Evolutionary conservation across 1,139 yeast species (phyloP).

Genomic region (Blastobotrys capitulatus): DNA sequence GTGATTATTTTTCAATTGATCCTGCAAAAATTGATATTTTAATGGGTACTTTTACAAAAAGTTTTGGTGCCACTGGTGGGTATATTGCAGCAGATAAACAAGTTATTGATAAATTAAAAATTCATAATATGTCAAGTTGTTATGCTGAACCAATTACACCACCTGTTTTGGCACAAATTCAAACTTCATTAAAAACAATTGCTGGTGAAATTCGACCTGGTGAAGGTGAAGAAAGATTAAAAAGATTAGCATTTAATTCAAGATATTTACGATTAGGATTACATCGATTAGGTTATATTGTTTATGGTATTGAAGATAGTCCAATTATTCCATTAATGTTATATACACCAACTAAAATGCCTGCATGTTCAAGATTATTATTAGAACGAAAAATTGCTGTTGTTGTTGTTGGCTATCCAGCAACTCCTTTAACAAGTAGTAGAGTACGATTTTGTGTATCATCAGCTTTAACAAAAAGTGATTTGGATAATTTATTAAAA

Average conservation of each 20-base stretch:
- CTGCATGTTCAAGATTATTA: conserved; percentile 81
- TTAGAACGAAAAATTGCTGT: conserved; percentile 80
- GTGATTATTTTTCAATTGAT: conserved; percentile 82
- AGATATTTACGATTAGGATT: conserved; percentile 87
- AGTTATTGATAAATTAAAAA: conserved; percentile 67
- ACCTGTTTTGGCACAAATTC: conserved; percentile 84
- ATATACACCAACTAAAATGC: conserved; percentile 91
- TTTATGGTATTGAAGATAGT: conserved; percentile 92
- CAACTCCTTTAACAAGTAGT: conserved; percentile 86
- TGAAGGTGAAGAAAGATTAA: conserved; percentile 86
- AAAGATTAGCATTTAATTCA: conserved; percentile 92
- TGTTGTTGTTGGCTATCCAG: conserved; percentile 96
- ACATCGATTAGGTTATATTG: conserved; percentile 87
- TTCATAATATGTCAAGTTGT: conserved; percentile 65
- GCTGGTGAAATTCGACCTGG: conserved; percentile 83
- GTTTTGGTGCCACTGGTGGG: conserved; percentile 99
- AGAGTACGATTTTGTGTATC: conserved; percentile 92
- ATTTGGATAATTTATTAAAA: conserved; percentile 72
- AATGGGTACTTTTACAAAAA: conserved; percentile 97
- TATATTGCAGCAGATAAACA: conserved; percentile 72
- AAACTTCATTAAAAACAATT: conserved; percentile 71
- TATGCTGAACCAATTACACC: conserved; percentile 88
- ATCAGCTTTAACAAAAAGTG: conserved; percentile 88
- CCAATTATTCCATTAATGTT: conserved; percentile 89
- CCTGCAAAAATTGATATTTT: conserved; percentile 74